Base-by-base conservation (phyloP, 371 early-diverging fungal genomes). In the Mortierella polycephala region DNA sequence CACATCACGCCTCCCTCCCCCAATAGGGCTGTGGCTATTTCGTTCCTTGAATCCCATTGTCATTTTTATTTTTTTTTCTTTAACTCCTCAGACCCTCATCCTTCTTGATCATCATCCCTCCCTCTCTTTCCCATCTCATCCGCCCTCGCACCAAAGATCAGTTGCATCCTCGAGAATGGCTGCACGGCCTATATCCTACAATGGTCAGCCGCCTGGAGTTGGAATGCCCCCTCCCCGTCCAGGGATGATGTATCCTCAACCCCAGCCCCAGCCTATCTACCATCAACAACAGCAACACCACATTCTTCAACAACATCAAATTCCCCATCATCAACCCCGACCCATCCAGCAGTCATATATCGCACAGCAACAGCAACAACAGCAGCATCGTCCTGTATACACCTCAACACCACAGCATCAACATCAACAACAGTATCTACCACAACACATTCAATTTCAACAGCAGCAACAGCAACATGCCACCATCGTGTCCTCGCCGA, bases 121-220 rank as follows among this genome's bases (percentile, higher is more conserved):
- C 53, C 52, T 45, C 51, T 45, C 62, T 47, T 16, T n/a, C 55
- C 51, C 39, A 20, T 39, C 30, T 18, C 23, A 16, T 40, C 45
- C 23, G n/a, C 44, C 58, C 57, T 42, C 56, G 9, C 40, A 7
- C 23, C 40, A 1, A 47, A 42, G 7, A 40, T 57, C 47, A 44
- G 37, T 39, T 12, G 40, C 52, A 63, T 13, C 60, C 60, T 52
- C 16, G 10, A 30, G 57, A n/a, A 71, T 71, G 71, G 71, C 71
- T 55, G 77, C 77, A 40, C 41, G 77, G 68, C 77, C 77, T 45
- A 71, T 67, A 62, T 58, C 71, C 53, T 75, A 75, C 62, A 60
- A 49, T 18, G 71, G 71, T 47, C 71, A 64, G 39, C 68, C 74
- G 16, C 67, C 66, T 9, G 68, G 72, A 39, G 57, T 45, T 16